Evolutionary conservation across 345 rosid species (phyloP).

Genomic region (Gossypium rotundifolium): DNA sequence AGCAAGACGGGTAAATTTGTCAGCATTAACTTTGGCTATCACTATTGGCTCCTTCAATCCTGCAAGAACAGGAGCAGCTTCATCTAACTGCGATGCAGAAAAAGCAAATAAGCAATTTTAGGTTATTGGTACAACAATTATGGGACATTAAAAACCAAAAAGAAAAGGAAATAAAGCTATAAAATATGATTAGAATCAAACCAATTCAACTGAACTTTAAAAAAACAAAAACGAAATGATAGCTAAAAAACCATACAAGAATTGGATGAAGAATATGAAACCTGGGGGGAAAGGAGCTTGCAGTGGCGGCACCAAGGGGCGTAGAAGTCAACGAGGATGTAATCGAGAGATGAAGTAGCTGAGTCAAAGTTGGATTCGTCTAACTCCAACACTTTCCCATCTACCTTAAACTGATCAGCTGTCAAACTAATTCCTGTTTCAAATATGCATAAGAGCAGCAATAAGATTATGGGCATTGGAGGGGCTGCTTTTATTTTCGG

Average conservation of each 20-base stretch:
- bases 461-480: not conserved
- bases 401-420: conserved; percentile 33
- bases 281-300: conserved; percentile 92
- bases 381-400: conserved; percentile 72
- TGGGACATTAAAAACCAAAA: not conserved
- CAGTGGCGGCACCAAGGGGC: conserved; percentile 99
- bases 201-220: not conserved
- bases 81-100: conserved; percentile 59
- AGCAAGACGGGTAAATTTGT: conserved; percentile 59
- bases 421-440: not conserved
- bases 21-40: conserved; percentile 84
- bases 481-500: not conserved
- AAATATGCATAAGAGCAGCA: not conserved
- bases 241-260: conserved; percentile 1
- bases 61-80: conserved; percentile 78
- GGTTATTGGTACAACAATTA: not conserved
- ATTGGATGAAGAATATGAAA: not conserved
- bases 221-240: not conserved
- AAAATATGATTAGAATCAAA: not conserved
- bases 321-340: conserved; percentile 77
- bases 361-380: conserved; percentile 81
- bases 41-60: conserved; percentile 65
- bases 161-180: not conserved
- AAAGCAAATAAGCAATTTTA: not conserved
- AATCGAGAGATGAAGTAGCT: conserved; percentile 67